Percentiles rank a stretch among this genome's conserved stretches.
Conservation (phyloP, 257 asterid genomes). For the Scutellaria barbata region DNA sequence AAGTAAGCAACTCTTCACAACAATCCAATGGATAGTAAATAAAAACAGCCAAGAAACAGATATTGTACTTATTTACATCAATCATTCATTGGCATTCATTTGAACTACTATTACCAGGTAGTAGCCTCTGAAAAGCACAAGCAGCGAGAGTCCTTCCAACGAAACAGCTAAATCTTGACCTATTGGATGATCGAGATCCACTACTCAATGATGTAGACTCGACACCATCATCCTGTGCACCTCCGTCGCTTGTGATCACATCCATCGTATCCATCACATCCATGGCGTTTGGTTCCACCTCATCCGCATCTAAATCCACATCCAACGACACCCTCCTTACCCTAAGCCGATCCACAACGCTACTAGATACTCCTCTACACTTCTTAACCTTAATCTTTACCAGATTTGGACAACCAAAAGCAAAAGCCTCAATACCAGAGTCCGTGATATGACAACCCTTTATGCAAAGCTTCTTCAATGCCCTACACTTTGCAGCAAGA, state of each 20-base stretch:
- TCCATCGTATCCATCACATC: slow-evolving; percentile 31
- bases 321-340: slow-evolving; percentile 62
- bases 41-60: background rate
- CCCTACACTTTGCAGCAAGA: slow-evolving; percentile 64
- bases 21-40: background rate
- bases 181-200: slow-evolving; percentile 29
- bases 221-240: slow-evolving; percentile 35
- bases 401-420: slow-evolving; percentile 82
- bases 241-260: slow-evolving; percentile 59
- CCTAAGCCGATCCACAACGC: slow-evolving; percentile 66
- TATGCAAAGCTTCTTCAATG: slow-evolving; percentile 83
- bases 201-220: slow-evolving; percentile 30
- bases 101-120: slow-evolving; percentile 33
- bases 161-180: slow-evolving; percentile 33
- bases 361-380: slow-evolving; percentile 72
- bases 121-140: slow-evolving; percentile 39
- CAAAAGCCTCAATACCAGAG: slow-evolving; percentile 79
- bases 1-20: background rate
- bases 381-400: slow-evolving; percentile 88
- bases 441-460: slow-evolving; percentile 82
- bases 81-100: background rate
- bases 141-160: slow-evolving; percentile 35
- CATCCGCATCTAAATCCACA: slow-evolving; percentile 75
- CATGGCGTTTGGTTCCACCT: slow-evolving; percentile 56
- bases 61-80: background rate